Evolutionary conservation across 495 filamentous ascomycete species (phyloP), one percentile per base, ranked within the genome.

Genomic region (Xylaria scruposa): DNA sequence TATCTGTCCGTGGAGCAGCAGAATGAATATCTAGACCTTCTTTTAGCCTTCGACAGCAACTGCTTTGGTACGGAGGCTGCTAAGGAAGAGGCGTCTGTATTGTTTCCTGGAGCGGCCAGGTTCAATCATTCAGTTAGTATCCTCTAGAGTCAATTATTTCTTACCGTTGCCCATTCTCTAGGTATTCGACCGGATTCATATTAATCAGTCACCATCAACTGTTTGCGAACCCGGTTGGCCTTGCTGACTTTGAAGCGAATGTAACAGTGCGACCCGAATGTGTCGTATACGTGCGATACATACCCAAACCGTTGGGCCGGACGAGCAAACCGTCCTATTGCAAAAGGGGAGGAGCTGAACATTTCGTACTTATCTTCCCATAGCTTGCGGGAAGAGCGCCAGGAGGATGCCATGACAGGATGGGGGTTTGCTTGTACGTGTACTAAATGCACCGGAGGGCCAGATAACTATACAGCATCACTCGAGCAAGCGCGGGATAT

Each of bases 111-210:
- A 29, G 67, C 67, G 6, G 33, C 67, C 12, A 59, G 67, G 21
- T 69, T 69, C 19, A 69, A 69, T 24, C 67, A 69, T 21, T 69
- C 67, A 31, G 67, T 69, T 13, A 47, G 67, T 69, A 51, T 15
- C 13, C 4, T 9, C 31, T 13, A 21, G 19, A 46, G 15, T 36
- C 31, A 2, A 19, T 21, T 29, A 13, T 44, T 53, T 36, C 10
- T 42, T 58, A 33, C 9, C 38, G 31, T 33, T 38, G 10, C 33
- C 31, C 4, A 19, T 68, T 56, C 9, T 40, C 17, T 15, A 44
- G 36, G 24, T 38, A 17, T 59, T 36, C 13, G 29, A 17, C 15
- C 13, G 4, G 19, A 36, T 21, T 10, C 29, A 36, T 36, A 19
- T 17, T 31, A 12, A 21, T 9, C 5, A 36, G 31, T 60, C 21